Conservation (phyloP, 2,329 filamentous ascomycete species). For the Dactylellina cionopaga region DNA sequence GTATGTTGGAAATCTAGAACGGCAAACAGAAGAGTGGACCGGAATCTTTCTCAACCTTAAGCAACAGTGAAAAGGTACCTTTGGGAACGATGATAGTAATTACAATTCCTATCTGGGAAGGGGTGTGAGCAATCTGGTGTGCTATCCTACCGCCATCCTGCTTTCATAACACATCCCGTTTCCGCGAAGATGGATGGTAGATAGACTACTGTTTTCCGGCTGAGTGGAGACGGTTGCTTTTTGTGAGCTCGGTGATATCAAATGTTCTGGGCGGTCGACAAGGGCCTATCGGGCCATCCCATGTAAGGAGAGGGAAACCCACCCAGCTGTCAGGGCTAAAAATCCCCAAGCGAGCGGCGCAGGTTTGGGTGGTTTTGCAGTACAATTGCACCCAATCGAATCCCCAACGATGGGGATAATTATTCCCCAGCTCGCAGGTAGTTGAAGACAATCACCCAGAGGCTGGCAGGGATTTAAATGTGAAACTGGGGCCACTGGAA, state of each 20-base stretch:
- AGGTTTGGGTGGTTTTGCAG: slow-evolving; percentile 3
- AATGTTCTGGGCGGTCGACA: slow-evolving; percentile 29
- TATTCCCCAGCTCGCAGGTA: slow-evolving; percentile 13
- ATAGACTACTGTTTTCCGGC: slow-evolving; percentile 25
- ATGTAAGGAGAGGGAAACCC: slow-evolving; percentile 15
- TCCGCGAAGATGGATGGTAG: slow-evolving; percentile 39
- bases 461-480: slow-evolving; percentile 3
- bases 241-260: slow-evolving; percentile 24
- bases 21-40: not conserved
- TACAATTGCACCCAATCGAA: slow-evolving; percentile 3
- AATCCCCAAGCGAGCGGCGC: slow-evolving; percentile 24
- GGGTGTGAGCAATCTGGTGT: not conserved
- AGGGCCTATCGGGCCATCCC: too few species aligned
- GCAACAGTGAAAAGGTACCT: not conserved
- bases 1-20: slow-evolving; percentile 13
- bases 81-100: slow-evolving; percentile 17
- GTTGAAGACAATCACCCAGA: not conserved
- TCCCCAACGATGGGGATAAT: slow-evolving; percentile 10
- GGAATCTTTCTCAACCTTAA: not conserved
- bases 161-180: slow-evolving; percentile 22
- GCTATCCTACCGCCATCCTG: slow-evolving; percentile 22
- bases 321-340: slow-evolving; percentile 32
- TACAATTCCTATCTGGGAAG: slow-evolving; percentile 49
- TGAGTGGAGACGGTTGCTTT: slow-evolving; percentile 32
- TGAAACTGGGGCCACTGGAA: slow-evolving; percentile 22